Evolutionary conservation across 2,329 filamentous ascomycete genomes (phyloP).

Genomic region (Sporothrix curviconia): DNA sequence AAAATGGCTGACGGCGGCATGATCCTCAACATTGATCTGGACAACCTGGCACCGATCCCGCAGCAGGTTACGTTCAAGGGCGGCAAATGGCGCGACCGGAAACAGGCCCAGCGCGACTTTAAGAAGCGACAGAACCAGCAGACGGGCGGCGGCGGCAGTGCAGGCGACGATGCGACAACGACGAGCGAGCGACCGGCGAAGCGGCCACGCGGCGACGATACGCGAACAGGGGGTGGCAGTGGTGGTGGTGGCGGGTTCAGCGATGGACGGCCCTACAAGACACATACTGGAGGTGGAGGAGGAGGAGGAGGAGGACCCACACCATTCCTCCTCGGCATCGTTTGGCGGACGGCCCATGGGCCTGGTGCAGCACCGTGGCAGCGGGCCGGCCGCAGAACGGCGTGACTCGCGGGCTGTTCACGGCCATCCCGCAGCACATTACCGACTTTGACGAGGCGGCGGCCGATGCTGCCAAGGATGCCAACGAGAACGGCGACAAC

Average conservation of each 20-base stretch:
- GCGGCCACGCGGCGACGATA: slow-evolving; percentile 7
- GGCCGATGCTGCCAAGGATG: too few species aligned
- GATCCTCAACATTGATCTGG: slow-evolving; percentile 83
- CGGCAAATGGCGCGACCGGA: slow-evolving; percentile 85
- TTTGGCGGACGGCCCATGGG: too few species aligned
- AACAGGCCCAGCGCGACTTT: slow-evolving; percentile 65
- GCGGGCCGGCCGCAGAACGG: slow-evolving; percentile 14
- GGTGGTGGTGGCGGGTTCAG: too few species aligned
- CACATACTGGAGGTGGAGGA: slow-evolving; percentile 6
- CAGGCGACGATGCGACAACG: too few species aligned
- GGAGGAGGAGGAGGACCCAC: not conserved
- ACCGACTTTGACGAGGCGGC: slow-evolving; percentile 46
- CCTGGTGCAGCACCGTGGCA: slow-evolving; percentile 33
- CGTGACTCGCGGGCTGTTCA: slow-evolving; percentile 86
- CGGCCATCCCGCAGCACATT: slow-evolving; percentile 72
- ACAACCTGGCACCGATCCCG: slow-evolving; percentile 55
- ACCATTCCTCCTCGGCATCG: too few species aligned
- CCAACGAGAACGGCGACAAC: slow-evolving; percentile 39
- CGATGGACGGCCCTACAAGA: slow-evolving; percentile 17
- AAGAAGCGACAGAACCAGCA: slow-evolving; percentile 23
- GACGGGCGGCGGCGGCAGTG: not conserved
- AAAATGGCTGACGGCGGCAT: slow-evolving; percentile 90
- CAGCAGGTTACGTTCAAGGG: slow-evolving; percentile 67
- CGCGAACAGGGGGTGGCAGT: too few species aligned
- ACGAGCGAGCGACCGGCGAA: not conserved